Evolutionary conservation across 2,329 filamentous ascomycete genomes (phyloP), one percentile per base, ranked within the genome.

Genomic region (Xylaria sp.): DNA sequence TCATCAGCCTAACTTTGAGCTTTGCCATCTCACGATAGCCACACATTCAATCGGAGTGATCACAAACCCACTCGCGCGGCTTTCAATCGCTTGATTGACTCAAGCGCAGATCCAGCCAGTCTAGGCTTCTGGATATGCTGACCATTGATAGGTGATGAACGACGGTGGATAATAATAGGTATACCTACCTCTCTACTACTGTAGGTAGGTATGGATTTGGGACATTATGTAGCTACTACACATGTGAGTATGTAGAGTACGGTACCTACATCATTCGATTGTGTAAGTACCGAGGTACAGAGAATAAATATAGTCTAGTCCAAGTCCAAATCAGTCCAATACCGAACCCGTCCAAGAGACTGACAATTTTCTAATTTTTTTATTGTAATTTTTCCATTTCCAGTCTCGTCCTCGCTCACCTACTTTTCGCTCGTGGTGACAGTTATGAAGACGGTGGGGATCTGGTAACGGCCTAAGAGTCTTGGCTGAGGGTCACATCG

Each of bases 401-500:
- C 17, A 20, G 36, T 49, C n/a, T 31, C 15, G 5, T 13, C 9
- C 38, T n/a, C n/a, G n/a, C n/a, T 69, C 65, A 68, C 68, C 68
- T 69, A 69, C 68, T 69, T 69, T 69, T 55, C 20, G 20, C 22
- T 51, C 38, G 29, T 51, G 53, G 51, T 39, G 45, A 62, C 63
- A 61, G 66, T 67, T 54, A 65, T 64, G 61, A 63, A 70, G 65
- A 69, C 63, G 56, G 68, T 71, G 66, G 67, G 61, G 63, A 47
- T 62, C 9, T 55, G 63, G 66, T 68, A 66, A 71, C 65, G 65
- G 70, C 65, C 67, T 70, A 66, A 69, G 63, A 47, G 61, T 69
- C 74, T 75, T 75, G 73, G 74, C 74, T 73, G 69, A 72, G 72
- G 73, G 72, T 73, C 71, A 70, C 69, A 71, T 67, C 68, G 65